Percentiles rank a stretch among this genome's conserved stretches.
phyloP scores from a whole-genome alignment of 805 yeast species.

The Spathaspora girioi region DNA sequence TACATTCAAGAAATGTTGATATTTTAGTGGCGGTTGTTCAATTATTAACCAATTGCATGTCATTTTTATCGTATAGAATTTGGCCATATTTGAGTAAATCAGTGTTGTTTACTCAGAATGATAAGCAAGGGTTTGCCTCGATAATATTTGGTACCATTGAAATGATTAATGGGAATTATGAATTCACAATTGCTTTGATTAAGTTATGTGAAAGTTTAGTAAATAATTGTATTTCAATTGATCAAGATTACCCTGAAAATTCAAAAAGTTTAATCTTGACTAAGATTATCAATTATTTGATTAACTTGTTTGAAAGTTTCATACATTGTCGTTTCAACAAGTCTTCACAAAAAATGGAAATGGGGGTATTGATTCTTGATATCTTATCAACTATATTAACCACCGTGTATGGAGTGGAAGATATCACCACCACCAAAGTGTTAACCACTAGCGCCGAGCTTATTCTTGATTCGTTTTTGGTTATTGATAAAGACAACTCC shows the following conservation, averaged over 20 bases:
- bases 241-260: slow-evolving; percentile 18
- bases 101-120: slow-evolving; percentile 57
- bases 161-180: slow-evolving; percentile 62
- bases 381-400: slow-evolving; percentile 54
- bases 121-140: slow-evolving; percentile 60
- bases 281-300: slow-evolving; percentile 50
- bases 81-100: slow-evolving; percentile 79
- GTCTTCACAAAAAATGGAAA: slow-evolving; percentile 53
- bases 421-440: too few species aligned
- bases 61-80: slow-evolving; percentile 57
- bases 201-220: slow-evolving; percentile 53
- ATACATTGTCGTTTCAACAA: slow-evolving; percentile 62
- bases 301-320: slow-evolving; percentile 74
- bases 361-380: slow-evolving; percentile 54
- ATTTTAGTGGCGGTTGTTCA: slow-evolving; percentile 44
- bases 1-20: slow-evolving; percentile 50
- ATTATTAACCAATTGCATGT: slow-evolving; percentile 47
- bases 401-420: slow-evolving; percentile 53
- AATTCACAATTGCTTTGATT: slow-evolving; percentile 59
- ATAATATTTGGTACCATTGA: slow-evolving; percentile 70
- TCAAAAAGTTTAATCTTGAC: slow-evolving; percentile 53
- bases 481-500: slow-evolving; percentile 43
- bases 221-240: slow-evolving; percentile 38
- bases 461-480: slow-evolving; percentile 56
- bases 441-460: slow-evolving; percentile 22